Conservation (phyloP, 106 monocot species). For the Allium sativum region DNA sequence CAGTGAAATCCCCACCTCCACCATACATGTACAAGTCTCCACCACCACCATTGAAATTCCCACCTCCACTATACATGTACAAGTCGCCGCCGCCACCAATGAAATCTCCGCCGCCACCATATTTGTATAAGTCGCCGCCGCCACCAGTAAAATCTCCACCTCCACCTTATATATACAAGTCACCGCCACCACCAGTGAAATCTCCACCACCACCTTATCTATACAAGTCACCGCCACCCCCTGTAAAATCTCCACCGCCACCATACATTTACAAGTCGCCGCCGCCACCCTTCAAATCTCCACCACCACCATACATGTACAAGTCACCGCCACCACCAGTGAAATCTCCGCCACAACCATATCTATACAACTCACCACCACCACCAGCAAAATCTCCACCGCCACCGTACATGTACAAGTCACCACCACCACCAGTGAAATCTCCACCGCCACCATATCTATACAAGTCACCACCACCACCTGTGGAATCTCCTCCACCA, state of each 20-base stretch:
- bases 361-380: constrained; percentile 13
- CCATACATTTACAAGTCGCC: constrained; percentile 4
- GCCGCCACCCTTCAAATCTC: constrained; percentile 12
- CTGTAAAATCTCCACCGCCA: constrained; percentile 3
- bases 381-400: constrained; percentile 14
- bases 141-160: not conserved
- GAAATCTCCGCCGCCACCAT: not conserved
- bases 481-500: not conserved
- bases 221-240: constrained; percentile 17
- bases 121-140: not conserved
- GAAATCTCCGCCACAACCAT: constrained; percentile 13
- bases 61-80: not conserved
- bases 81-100: not conserved
- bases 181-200: constrained; percentile 2
- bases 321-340: constrained; percentile 20
- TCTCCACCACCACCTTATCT: constrained; percentile 6
- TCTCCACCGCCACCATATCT: not conserved
- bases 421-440: constrained; percentile 4
- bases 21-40: not conserved
- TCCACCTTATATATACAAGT: constrained; percentile 2
- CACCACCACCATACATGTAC: constrained; percentile 15
- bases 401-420: not conserved
- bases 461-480: constrained; percentile 9
- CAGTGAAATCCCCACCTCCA: not conserved
- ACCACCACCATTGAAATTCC: not conserved